Evolutionary conservation across 495 filamentous ascomycete genomes (phyloP).

Genomic region (Neurospora sp.): DNA sequence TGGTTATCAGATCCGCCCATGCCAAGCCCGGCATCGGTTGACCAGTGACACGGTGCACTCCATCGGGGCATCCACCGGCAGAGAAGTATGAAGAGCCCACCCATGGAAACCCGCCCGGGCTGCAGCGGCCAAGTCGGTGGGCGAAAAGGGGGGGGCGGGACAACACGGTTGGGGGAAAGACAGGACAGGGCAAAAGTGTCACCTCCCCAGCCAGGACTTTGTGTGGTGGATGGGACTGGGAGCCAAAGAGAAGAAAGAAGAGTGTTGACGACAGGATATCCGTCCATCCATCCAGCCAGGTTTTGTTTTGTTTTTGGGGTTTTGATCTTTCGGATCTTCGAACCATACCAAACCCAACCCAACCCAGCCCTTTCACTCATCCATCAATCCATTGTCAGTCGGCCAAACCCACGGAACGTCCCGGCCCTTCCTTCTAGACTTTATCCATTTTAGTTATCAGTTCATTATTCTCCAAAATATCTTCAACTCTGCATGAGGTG

Average conservation of each 20-base stretch:
- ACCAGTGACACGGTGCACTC: not conserved
- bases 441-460: not conserved
- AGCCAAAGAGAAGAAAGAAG: not conserved
- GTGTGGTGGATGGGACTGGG: not conserved
- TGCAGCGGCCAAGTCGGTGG: not conserved
- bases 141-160: not conserved
- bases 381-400: not conserved
- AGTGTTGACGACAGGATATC: not conserved
- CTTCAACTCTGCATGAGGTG: not conserved
- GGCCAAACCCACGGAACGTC: not conserved
- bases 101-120: not conserved
- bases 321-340: not conserved
- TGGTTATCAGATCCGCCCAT: constrained; percentile 14
- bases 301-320: not conserved
- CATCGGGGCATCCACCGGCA: not conserved
- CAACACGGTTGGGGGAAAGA: not conserved
- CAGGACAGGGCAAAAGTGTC: not conserved
- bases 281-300: not conserved
- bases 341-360: not conserved
- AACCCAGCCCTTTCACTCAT: not conserved
- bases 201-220: not conserved
- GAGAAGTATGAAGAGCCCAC: not conserved
- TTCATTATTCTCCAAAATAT: not conserved
- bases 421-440: not conserved
- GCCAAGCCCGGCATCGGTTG: constrained; percentile 16